Base-by-base conservation (phyloP, 176 grass and related monocot species). In the Lolium multiflorum region DNA sequence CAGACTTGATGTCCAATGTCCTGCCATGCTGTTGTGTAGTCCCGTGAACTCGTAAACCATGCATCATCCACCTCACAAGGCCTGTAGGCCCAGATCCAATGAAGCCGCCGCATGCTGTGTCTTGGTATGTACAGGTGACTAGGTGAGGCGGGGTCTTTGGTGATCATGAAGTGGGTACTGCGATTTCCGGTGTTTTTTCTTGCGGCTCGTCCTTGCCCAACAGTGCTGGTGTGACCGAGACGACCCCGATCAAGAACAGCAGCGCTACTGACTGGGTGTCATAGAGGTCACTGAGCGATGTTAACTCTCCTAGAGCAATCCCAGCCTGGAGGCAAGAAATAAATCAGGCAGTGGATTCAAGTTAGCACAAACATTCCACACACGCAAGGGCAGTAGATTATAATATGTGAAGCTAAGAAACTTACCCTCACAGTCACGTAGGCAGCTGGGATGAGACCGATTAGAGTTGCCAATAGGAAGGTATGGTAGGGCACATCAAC, bases 401-500 rank as follows among this genome's bases (percentile, higher is more conserved):
- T 11, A 14, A 8, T 35, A 71, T 90, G 49, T 17, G 20, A 50
- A 55, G 7, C 0, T 13, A 82, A 82, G 15, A 81, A 92, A 57
- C 50, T 68, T 94, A 96, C 97, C 92, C 88, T 89, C 21, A 99
- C 97, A 6, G 97, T 94, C 18, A 99, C 90, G 50, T 99, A 99
- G 70, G 97, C 90, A 52, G 97, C 94, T 24, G 97, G 97, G 50
- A 96, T 91, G 49, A 99, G 88, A 80, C 97, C 97, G 84, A 99
- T 89, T 21, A 94, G 75, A 37, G 97, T 99, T 64, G 84, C 97
- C 82, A 93, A 51, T 76, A 99, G 70, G 78, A 99, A 99, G 57
- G 82, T 99, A 87, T 92, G 97, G 65, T 93, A 99, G 22, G 97
- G 97, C 18, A 99, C 97, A 58, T 99, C 92, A 47, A 99, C 97